Base-by-base conservation (phyloP, 148 eudicot species). In the Persicaria maculosa region DNA sequence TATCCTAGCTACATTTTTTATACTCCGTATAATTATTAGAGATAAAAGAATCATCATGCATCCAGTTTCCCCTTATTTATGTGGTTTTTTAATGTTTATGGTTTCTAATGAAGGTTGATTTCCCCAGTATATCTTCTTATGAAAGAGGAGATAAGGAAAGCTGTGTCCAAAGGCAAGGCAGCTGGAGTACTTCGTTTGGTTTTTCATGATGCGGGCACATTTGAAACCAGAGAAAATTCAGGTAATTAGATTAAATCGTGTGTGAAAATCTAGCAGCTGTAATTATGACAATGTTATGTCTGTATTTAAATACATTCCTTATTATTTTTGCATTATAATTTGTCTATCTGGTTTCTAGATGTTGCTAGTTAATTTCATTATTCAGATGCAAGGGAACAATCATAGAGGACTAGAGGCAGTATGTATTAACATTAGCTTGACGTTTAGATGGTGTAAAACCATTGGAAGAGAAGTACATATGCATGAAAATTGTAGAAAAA, bases 181-280 rank as follows among this genome's bases (percentile, higher is more conserved):
- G 88, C 98, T 74, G 96, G 98, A 82, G 81, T 92, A 44, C 97
- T 95, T 77, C 98, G 96, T 68, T 85, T 95, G 59, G 97, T 86
- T 81, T 95, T 95, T 86, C 99, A 95, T 84, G 99, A 95, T 83
- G 99, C 97, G 7, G 99, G 97, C 77, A 95, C 99, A 71, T 95
- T 86, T 81, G 96, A 87, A 47, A 78, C 68, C 47, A 76, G 80
- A 57, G 90, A 84, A n/a, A 81, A 79, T 75, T 76, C 89, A 81
- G 97, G 98, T 94, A 88, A n/a, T 57, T 47, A n/a, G 6, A 47
- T 78, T 73, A 14, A 50, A 1, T 17, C n/a, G 22, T 79, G 10
- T 5, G n/a, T 1, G 40, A 6, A 14, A n/a, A 44, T 45, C 11
- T 44, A 0, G 9, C 54, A n/a, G 47, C 4, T 58, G 20, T 36